Percentiles rank a stretch among this genome's conserved stretches.
Conservation (phyloP, 1,284 basidiomycete genomes). For the Puccinia sorghi region DNA sequence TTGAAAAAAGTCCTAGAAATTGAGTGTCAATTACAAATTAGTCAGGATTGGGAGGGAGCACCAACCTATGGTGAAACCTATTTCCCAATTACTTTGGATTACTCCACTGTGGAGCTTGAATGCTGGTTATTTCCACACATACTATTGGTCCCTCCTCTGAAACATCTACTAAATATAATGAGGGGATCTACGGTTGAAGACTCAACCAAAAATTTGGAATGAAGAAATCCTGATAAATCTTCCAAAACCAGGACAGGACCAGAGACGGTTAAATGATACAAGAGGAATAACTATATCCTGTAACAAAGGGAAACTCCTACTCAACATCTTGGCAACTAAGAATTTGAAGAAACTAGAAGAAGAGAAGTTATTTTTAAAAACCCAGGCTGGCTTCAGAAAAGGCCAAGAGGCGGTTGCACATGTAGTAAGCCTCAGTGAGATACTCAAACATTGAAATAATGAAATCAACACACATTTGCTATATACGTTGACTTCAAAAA, state of each 20-base stretch:
- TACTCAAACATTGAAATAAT: neutral
- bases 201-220: neutral
- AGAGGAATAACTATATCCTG: constrained; percentile 26
- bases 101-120: neutral
- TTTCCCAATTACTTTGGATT: constrained; percentile 4
- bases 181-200: neutral
- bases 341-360: neutral
- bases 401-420: constrained; percentile 26
- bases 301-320: constrained; percentile 15
- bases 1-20: constrained; percentile 17
- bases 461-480: neutral
- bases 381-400: constrained; percentile 13
- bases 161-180: neutral
- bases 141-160: neutral
- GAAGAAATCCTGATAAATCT: constrained; percentile 25
- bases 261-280: neutral
- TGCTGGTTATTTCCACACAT: neutral
- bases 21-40: constrained; percentile 12
- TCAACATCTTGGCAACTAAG: neutral
- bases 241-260: constrained; percentile 30
- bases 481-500: constrained; percentile 33
- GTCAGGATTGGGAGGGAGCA: neutral
- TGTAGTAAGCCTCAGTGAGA: neutral
- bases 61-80: neutral
- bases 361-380: neutral